phyloP scores from a whole-genome alignment of 2,329 filamentous ascomycete species.

The Aspergillus sp. region DNA sequence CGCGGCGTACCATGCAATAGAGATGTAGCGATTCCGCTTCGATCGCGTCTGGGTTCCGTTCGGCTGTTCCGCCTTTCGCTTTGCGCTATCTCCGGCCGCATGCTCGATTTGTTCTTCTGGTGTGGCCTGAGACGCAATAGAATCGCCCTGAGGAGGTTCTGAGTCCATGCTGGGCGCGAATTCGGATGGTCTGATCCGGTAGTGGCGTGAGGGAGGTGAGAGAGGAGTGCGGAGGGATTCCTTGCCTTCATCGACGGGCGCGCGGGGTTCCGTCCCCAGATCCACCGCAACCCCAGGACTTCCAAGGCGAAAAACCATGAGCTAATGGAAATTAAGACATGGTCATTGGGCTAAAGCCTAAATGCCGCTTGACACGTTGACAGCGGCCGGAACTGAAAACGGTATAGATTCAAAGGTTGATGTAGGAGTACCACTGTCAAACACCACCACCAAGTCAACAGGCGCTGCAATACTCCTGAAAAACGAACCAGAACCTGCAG shows the following conservation, averaged over 20 bases:
- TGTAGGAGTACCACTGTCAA: neutral
- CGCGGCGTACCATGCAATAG: slow-evolving; percentile 60
- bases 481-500: neutral
- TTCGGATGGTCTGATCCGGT: slow-evolving; percentile 6
- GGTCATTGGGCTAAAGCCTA: neutral
- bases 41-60: slow-evolving; percentile 54
- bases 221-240: slow-evolving; percentile 38
- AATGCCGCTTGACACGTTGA: neutral
- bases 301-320: neutral
- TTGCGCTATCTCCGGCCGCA: slow-evolving; percentile 30
- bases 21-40: slow-evolving; percentile 68
- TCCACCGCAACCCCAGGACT: slow-evolving; percentile 8
- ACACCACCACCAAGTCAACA: neutral
- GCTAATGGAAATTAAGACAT: neutral
- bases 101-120: slow-evolving; percentile 24
- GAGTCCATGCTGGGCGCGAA: slow-evolving; percentile 29
- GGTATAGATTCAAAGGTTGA: neutral
- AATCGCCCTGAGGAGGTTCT: slow-evolving; percentile 33
- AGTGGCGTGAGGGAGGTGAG: slow-evolving; percentile 15
- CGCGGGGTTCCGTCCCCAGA: slow-evolving; percentile 36
- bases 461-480: neutral
- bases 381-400: neutral
- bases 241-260: slow-evolving; percentile 18
- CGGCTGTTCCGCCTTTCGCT: slow-evolving; percentile 44
- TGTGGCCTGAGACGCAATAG: slow-evolving; percentile 22